Base-by-base conservation (phyloP, 257 asterid species). In the Capsicum pubescens region DNA sequence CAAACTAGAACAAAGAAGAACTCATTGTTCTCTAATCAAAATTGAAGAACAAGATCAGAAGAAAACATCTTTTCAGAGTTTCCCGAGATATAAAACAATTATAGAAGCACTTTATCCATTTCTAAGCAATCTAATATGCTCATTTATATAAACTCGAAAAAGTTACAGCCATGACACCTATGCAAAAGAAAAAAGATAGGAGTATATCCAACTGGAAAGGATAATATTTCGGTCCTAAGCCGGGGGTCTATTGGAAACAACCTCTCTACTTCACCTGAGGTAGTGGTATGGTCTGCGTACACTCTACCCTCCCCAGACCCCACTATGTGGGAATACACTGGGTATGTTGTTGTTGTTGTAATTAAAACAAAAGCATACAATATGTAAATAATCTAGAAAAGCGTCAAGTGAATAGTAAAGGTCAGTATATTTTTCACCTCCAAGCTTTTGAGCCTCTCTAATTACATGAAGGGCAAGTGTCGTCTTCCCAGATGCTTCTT, bases 401-500 rank as follows among this genome's bases (percentile, higher is more conserved):
- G n/a, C 11, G 50, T 76, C 42, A 26, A 0, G 48, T 54, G 39
- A 52, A 69, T 17, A 83, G 81, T 72, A 76, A 85, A 19, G 59
- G 50, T 14, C 44, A 70, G 6, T 82, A 83, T 42, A 19, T 35
- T 9, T 63, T 81, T 82, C 82, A 96, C 99, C 99, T 94, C 98
- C 98, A 84, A 91, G 97, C 90, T 91, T 95, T 79, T 97, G 99
- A 83, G 99, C 99, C 92, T 97, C 98, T 90, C 87, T 93, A 87
- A 97, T 89, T 66, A 92, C 92, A 89, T 97, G 98, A 58, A 97
- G 89, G 15, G 99, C 98, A 39, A 97, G 95, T 26, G 98, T 95
- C 32, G 99, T 97, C 97, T 97, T 95, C 83, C 99, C 99, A 8
- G 98, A 95, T 84, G 98, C 98, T 91, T 97, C 99, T 84, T 90